Percentiles rank a stretch among this genome's conserved stretches.
Conservation (phyloP, 306 rosid species). For the Abrus pulchellus region DNA sequence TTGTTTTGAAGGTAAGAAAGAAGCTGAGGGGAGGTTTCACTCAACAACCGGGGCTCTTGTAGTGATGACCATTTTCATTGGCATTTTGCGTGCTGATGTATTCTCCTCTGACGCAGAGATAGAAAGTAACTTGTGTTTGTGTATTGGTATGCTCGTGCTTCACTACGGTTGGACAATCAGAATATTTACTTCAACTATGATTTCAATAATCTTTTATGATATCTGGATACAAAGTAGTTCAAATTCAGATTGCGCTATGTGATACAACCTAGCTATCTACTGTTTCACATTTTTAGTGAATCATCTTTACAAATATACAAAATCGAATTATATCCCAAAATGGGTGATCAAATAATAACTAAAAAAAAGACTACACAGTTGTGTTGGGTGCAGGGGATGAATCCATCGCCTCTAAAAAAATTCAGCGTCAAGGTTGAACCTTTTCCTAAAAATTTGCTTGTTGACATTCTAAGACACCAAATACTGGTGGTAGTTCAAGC, state of each 20-base stretch:
- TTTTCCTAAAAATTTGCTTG: constrained; percentile 44
- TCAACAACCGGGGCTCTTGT: constrained; percentile 93
- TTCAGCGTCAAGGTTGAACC: constrained; percentile 49
- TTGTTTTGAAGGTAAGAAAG: constrained; percentile 71
- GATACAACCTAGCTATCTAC: constrained; percentile 56
- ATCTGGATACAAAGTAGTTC: constrained; percentile 58
- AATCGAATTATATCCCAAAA: constrained; percentile 67
- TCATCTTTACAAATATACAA: constrained; percentile 61
- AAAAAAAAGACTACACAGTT: constrained; percentile 59
- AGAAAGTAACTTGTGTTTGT: background rate
- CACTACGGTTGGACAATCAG: constrained; percentile 38
- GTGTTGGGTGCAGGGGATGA: constrained; percentile 58
- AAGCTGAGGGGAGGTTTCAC: constrained; percentile 72
- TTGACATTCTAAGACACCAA: constrained; percentile 41
- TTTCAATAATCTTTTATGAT: constrained; percentile 43
- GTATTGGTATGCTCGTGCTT: constrained; percentile 1
- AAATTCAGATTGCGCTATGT: constrained; percentile 45
- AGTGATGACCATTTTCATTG: constrained; percentile 69
- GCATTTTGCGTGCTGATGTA: constrained; percentile 56
- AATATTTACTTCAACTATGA: constrained; percentile 58
- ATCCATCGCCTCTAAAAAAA: constrained; percentile 45
- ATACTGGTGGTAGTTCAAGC: constrained; percentile 41
- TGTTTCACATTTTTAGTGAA: constrained; percentile 49
- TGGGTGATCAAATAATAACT: constrained; percentile 41
- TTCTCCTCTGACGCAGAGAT: constrained; percentile 36